Evolutionary conservation across 805 yeast species (phyloP).

Genomic region (Metschnikowia bowlesiae): DNA sequence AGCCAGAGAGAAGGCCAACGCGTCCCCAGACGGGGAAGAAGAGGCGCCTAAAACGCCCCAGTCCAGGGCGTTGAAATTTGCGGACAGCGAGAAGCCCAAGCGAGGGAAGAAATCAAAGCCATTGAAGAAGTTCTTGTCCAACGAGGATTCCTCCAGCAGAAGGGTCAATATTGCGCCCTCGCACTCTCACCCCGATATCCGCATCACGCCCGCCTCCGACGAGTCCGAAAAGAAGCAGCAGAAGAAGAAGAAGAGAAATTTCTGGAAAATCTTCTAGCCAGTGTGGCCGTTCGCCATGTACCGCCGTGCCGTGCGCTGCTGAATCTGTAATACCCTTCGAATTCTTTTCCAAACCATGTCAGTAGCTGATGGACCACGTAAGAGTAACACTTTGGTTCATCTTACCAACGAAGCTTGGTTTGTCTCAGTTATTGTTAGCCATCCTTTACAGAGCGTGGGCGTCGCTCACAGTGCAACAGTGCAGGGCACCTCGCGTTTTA

Average conservation of each 20-base stretch:
- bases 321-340: neutral
- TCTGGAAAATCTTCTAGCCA: constrained; percentile 32
- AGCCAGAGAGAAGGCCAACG: constrained; percentile 8
- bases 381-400: too few species aligned
- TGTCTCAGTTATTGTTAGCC: too few species aligned
- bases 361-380: too few species aligned
- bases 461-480: neutral
- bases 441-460: too few species aligned
- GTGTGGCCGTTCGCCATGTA: neutral
- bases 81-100: constrained; percentile 13
- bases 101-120: constrained; percentile 13
- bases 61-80: constrained; percentile 28
- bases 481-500: neutral
- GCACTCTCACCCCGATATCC: constrained; percentile 38
- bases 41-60: constrained; percentile 17
- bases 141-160: constrained; percentile 25
- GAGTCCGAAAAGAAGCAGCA: constrained; percentile 18
- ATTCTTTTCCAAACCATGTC: too few species aligned
- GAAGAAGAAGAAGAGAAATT: constrained; percentile 27
- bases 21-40: neutral
- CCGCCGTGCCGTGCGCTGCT: neutral
- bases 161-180: constrained; percentile 29
- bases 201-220: constrained; percentile 8
- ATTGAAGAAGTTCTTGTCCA: constrained; percentile 34
- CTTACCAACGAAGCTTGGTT: too few species aligned